Evolutionary conservation across 768 basidiomycete species (phyloP).

Genomic region (Auriscalpium vulgare): DNA sequence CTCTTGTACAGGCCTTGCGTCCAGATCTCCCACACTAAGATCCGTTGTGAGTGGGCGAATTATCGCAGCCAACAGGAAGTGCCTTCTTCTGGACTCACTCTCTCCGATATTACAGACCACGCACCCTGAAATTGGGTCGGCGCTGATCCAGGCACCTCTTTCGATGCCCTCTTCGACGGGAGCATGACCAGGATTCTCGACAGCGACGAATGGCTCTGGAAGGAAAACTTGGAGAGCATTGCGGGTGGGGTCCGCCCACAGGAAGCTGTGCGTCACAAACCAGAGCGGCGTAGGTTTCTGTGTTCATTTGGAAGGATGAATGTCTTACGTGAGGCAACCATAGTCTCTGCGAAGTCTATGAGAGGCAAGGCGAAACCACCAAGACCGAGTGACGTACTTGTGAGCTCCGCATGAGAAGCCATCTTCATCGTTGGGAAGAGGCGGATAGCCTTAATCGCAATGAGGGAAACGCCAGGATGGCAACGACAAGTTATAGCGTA

Average conservation of each 20-base stretch:
- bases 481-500: conserved; percentile 19
- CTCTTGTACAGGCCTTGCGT: conserved; percentile 80
- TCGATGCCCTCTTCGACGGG: conserved; percentile 45
- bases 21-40: conserved; percentile 87
- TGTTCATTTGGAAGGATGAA: background rate
- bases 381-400: conserved; percentile 40
- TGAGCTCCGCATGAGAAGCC: conserved; percentile 89
- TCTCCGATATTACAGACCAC: conserved; percentile 90
- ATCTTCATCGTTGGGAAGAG: conserved; percentile 68
- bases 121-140: conserved; percentile 76
- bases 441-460: conserved; percentile 63
- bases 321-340: conserved; percentile 74
- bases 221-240: conserved; percentile 80
- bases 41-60: too few species aligned
- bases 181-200: conserved; percentile 21
- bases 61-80: background rate
- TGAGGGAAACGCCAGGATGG: background rate
- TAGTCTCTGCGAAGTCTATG: conserved; percentile 56
- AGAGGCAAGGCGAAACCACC: background rate
- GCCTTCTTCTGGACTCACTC: conserved; percentile 44
- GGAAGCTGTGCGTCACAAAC: conserved; percentile 43
- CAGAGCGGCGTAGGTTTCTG: conserved; percentile 3
- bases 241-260: conserved; percentile 76
- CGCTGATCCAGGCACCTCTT: conserved; percentile 70
- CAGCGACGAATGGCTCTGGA: conserved; percentile 29